Evolutionary conservation across 129 eudicot genomes (phyloP), one percentile per base, ranked within the genome.

Genomic region (Centaurea solstitialis): DNA sequence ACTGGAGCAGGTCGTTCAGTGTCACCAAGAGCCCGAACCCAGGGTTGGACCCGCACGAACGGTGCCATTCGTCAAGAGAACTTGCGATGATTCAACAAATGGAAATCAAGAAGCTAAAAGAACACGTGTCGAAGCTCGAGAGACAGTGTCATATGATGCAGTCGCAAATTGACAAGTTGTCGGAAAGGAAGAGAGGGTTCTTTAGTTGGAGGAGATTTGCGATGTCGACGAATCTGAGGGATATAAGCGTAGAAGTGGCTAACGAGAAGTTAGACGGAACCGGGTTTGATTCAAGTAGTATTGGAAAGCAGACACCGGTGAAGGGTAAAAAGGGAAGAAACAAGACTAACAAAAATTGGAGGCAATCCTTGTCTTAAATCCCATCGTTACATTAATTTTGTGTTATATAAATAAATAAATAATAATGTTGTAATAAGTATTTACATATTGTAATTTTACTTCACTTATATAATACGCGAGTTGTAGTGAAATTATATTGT

Each of bases 71-170:
- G 5, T 89, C 88, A n/a, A 86, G 97, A 12, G 89, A 85, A 64
- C 23, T 82, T 22, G 77, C 80, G 69, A 83, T 82, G 7, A 23
- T 75, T 0, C 97, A 90, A 8, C 90, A 90, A 50, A 79, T 85
- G 79, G 97, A 94, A 72, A 83, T 94, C 61, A 87, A 82, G 83
- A 85, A 78, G 81, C 64, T 94, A 20, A 92, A 92, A 85, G 97
- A 94, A 24, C 85, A 89, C 4, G 93, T 94, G 12, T 77, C 82
- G 0, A 92, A 79, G 85, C 93, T 94, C 24, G 97, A 92, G 76
- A 84, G 87, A 20, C 97, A 89, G 61, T 90, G 96, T 30, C 78
- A 72, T 69, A 8, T 23, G 72, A 84, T 94, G 97, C 93, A 94
- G 41, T 73, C 67, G 37, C 94, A 94, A 35, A 86, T 94, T 10